Conservation (phyloP, 208 protist genomes). For the Zelonia costaricensis region DNA sequence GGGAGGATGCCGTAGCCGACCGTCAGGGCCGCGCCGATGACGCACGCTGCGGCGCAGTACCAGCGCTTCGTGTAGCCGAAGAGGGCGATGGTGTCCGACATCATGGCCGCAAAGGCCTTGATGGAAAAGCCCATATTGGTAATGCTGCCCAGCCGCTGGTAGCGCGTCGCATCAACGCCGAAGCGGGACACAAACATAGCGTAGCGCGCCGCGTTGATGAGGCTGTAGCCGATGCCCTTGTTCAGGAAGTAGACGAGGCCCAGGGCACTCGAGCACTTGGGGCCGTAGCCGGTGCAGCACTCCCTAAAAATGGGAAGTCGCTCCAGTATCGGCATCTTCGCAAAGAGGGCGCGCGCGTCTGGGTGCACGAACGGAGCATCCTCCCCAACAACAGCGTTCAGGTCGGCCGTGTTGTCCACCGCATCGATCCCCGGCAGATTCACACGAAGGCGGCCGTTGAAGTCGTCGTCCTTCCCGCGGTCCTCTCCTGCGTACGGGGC, state of each 20-base stretch:
- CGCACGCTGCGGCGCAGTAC: conserved; percentile 52
- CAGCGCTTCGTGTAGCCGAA: conserved; percentile 83
- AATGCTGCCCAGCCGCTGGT: conserved; percentile 55
- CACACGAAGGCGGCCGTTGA: conserved; percentile 25
- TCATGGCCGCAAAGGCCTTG: conserved; percentile 55
- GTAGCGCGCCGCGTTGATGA: conserved; percentile 34
- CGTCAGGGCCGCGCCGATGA: conserved; percentile 49
- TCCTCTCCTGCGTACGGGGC: conserved; percentile 17
- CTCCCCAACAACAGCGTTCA: not conserved
- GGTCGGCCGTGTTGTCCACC: conserved; percentile 8
- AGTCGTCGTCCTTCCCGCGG: conserved; percentile 24
- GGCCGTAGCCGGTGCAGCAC: conserved; percentile 43
- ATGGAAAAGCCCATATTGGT: conserved; percentile 56
- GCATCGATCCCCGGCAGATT: conserved; percentile 25
- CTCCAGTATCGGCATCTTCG: conserved; percentile 1
- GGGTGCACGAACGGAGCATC: conserved; percentile 12
- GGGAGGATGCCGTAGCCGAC: conserved; percentile 55
- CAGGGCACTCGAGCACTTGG: conserved; percentile 33
- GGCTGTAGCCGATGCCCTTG: conserved; percentile 53
- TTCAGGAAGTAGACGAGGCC: conserved; percentile 52
- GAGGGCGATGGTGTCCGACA: conserved; percentile 55
- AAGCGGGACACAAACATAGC: conserved; percentile 57
- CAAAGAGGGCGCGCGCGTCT: conserved; percentile 1
- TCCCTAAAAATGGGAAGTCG: conserved; percentile 46
- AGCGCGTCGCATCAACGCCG: conserved; percentile 37